phyloP scores from a whole-genome alignment of 371 early-diverging fungal genomes.

The Fennellomyces sp. region DNA sequence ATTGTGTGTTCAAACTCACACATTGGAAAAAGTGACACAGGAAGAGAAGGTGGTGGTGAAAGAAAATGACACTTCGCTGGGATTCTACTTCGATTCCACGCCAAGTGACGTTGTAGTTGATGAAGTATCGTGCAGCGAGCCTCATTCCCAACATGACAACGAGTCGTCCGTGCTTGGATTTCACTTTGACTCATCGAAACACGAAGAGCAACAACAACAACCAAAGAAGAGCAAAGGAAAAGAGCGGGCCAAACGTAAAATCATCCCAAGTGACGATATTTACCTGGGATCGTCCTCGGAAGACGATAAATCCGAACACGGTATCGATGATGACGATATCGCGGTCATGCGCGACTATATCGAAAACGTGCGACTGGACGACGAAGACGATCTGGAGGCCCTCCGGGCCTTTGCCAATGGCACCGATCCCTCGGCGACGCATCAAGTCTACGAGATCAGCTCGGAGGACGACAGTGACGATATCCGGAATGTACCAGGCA shows the following conservation, averaged over 20 bases:
- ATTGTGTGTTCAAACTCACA: too few species aligned
- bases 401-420: conserved; percentile 15
- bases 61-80: background rate
- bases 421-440: conserved; percentile 8
- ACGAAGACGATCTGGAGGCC: conserved; percentile 8
- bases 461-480: conserved; percentile 15
- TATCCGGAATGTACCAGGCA: conserved; percentile 11
- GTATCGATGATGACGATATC: conserved; percentile 36
- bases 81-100: conserved; percentile 15
- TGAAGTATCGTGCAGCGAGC: background rate
- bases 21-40: background rate
- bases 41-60: background rate
- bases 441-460: background rate
- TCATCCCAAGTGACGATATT: conserved; percentile 25
- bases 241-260: conserved; percentile 15
- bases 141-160: background rate
- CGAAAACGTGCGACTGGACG: conserved; percentile 27
- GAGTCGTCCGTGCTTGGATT: background rate
- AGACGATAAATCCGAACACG: conserved; percentile 23
- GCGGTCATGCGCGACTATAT: conserved; percentile 43
- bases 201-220: conserved; percentile 4
- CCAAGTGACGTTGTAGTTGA: background rate
- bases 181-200: conserved; percentile 8
- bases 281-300: conserved; percentile 10
- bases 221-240: background rate